Evolutionary conservation across 257 asterid genomes (phyloP).

Genomic region (Ocimum tenuiflorum): DNA sequence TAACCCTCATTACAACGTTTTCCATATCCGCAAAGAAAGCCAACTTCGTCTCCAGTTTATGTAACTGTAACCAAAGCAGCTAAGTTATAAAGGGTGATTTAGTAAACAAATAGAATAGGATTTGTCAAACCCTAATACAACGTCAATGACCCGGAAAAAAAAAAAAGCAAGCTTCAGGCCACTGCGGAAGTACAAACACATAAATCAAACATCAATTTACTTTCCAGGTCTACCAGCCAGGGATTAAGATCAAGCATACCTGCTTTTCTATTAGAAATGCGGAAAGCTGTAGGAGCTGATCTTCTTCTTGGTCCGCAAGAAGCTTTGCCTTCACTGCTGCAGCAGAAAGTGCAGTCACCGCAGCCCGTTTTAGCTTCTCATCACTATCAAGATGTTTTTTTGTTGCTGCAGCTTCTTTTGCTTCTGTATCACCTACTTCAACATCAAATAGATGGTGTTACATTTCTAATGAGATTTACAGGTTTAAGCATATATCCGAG

Average conservation of each 20-base stretch:
- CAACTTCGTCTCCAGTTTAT: slow-evolving; percentile 85
- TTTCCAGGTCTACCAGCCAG: slow-evolving; percentile 14
- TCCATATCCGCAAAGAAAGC: slow-evolving; percentile 79
- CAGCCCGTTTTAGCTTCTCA: slow-evolving; percentile 61
- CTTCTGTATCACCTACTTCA: slow-evolving; percentile 36
- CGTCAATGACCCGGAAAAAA: too few species aligned
- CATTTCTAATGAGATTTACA: slow-evolving; percentile 4
- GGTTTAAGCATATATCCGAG: neutral
- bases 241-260: slow-evolving; percentile 38
- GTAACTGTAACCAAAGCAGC: slow-evolving; percentile 50
- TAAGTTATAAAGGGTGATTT: slow-evolving; percentile 1
- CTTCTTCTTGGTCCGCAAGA: slow-evolving; percentile 91
- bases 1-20: slow-evolving; percentile 59
- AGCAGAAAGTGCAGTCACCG: slow-evolving; percentile 84
- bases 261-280: slow-evolving; percentile 66
- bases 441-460: slow-evolving; percentile 18
- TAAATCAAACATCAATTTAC: slow-evolving; percentile 3
- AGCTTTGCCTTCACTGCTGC: slow-evolving; percentile 95
- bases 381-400: slow-evolving; percentile 31
- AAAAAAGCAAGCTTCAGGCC: slow-evolving; percentile 4
- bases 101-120: slow-evolving; percentile 7
- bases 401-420: slow-evolving; percentile 19
- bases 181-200: slow-evolving; percentile 4
- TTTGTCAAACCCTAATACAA: neutral
- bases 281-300: slow-evolving; percentile 73